Base-by-base conservation (phyloP, 1,139 yeast genomes). In the Sugiyamaella grinbergsii region DNA sequence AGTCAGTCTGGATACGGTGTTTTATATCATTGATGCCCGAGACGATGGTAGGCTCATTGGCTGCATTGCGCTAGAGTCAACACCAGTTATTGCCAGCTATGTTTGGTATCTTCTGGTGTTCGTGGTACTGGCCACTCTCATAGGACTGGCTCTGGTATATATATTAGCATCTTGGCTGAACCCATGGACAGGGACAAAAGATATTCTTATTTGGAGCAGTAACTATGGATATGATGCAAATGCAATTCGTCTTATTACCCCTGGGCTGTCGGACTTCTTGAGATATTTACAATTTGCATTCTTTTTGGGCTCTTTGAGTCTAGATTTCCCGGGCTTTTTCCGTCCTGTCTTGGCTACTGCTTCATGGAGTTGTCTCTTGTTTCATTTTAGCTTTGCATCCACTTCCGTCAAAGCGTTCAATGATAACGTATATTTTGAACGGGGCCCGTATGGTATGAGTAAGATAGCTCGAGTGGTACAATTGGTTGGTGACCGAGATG, bases 241-340 rank as follows among this genome's bases (percentile, higher is more conserved):
- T 18, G 72, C 83, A 32, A 67, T 82, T 44, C 73, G 77, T 42
- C 82, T 82, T 50, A 63, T 81, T 51, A 83, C 81, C 43, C 85
- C 88, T 0, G 75, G 79, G 5, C 72, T 75, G 10, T 70, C 74
- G 3, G 78, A 79, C 34, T 45, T 47, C 18, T 22, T 57, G 44
- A 32, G 54, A 29, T 55, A 54, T 48, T 22, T 57, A 16, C 60
- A 57, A 47, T 55, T 51, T 66, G 79, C 82, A 1, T 72, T 81
- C 38, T 80, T 82, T 61, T 70, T 79, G 51, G 81, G 78, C 2
- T 82, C 81, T 3, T 68, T 84, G 36, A 77, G 78, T 56, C 63
- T 84, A 24, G 70, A 72, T 29, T 84, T 80, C 58, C 90, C 91
- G 0, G 87, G 86, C 0, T 82, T 79, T 60, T 79, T 75, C 54